phyloP scores from a whole-genome alignment of 257 asterid species.

The Hygrophila difformis region DNA sequence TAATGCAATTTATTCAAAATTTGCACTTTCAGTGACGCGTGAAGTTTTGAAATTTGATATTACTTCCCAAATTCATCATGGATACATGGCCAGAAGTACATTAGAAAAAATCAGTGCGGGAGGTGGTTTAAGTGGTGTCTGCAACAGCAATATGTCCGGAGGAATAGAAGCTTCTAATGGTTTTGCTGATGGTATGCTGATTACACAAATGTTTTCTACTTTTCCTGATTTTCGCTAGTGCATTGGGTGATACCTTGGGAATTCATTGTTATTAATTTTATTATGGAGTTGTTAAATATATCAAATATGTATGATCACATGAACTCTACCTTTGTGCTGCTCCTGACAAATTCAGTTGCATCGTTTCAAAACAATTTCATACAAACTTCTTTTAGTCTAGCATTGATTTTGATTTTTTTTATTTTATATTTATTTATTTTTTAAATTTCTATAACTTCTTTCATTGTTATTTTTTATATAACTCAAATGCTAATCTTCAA shows the following conservation, averaged over 20 bases:
- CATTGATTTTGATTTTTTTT: no score
- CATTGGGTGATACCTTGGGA: constrained; percentile 6
- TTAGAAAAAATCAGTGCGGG: constrained; percentile 35
- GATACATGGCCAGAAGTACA: constrained; percentile 38
- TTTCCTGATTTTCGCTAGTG: constrained; percentile 1
- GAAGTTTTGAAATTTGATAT: constrained; percentile 15
- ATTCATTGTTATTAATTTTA: constrained; percentile 7
- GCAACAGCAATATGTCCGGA: constrained; percentile 42
- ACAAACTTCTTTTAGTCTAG: no score
- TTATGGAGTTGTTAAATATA: constrained; percentile 7
- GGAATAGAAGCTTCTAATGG: constrained; percentile 41
- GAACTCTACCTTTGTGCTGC: not conserved
- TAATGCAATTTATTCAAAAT: no score
- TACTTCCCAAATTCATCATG: constrained; percentile 35
- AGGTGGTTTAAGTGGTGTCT: constrained; percentile 31
- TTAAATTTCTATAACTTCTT: not conserved
- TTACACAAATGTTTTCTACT: not conserved
- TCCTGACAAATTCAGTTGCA: constrained; percentile 7
- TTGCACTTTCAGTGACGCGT: constrained; percentile 20
- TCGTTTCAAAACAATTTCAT: no score
- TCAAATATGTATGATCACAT: constrained; percentile 6
- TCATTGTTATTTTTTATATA: no score
- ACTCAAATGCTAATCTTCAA: no score
- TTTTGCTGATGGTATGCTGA: constrained; percentile 38
- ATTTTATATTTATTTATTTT: constrained; percentile 3